Evolutionary conservation across 495 filamentous ascomycete species (phyloP).

Genomic region (Aspergillus olivimuriae): DNA sequence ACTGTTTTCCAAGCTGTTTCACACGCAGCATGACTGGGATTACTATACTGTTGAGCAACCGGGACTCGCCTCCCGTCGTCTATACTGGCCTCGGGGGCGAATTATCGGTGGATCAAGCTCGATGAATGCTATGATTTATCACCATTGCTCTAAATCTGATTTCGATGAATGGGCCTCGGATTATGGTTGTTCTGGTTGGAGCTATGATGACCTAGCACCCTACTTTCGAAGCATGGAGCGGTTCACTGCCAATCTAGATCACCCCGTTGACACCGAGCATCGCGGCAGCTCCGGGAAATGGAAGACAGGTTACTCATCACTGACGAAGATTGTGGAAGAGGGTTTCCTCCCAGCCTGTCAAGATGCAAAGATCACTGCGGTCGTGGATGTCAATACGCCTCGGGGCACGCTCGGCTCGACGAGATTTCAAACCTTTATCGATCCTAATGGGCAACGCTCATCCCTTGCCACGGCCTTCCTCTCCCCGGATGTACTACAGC

Average conservation of each 20-base stretch:
- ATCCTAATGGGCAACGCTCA: conserved; percentile 16
- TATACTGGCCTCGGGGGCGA: conserved; percentile 19
- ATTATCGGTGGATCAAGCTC: conserved; percentile 17
- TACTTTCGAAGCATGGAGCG: conserved; percentile 15
- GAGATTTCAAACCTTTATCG: conserved; percentile 16
- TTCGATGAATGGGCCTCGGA: conserved; percentile 15
- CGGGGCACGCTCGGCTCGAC: conserved; percentile 13
- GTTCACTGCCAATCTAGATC: conserved; percentile 11
- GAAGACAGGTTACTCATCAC: conserved; percentile 15
- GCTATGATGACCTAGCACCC: conserved; percentile 11
- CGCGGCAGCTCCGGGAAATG: conserved; percentile 11
- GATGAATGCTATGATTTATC: conserved; percentile 20
- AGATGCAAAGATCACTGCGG: conserved; percentile 9
- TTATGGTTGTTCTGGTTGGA: conserved; percentile 18
- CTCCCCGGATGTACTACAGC: conserved; percentile 8
- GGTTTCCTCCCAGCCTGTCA: conserved; percentile 16
- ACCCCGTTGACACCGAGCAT: conserved; percentile 11
- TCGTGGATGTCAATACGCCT: conserved; percentile 12
- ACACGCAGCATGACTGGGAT: conserved; percentile 18
- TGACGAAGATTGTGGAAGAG: conserved; percentile 16
- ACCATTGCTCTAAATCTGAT: conserved; percentile 15
- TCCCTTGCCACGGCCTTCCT: conserved; percentile 18
- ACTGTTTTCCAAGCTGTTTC: conserved; percentile 14
- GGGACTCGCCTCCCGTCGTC: conserved; percentile 7
- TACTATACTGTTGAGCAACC: conserved; percentile 18